A percentile compares a stretch with the other conserved stretches of the same genome.
Evolutionary conservation across 179 eudicot species (phyloP).

Genomic region (Spergularia azorica): DNA sequence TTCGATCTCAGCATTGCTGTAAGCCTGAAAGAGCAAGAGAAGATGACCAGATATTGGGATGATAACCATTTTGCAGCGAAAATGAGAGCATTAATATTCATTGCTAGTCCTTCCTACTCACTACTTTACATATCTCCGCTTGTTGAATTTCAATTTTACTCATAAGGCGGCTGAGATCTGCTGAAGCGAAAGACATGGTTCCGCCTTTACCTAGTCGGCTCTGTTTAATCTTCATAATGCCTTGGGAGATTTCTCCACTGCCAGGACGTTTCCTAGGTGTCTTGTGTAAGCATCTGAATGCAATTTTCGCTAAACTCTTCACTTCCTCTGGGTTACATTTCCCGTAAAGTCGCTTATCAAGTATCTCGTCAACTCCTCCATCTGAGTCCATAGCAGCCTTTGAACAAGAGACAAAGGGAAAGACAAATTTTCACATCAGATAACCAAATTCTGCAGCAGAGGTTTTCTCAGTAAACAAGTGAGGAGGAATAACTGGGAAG

Average conservation of each 20-base stretch:
- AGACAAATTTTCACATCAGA: not conserved
- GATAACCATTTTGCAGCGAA: not conserved
- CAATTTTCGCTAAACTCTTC: constrained; percentile 66
- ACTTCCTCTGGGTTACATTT: constrained; percentile 61
- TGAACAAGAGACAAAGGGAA: not conserved
- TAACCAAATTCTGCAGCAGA: not conserved
- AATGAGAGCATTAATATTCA: not conserved
- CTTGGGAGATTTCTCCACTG: constrained; percentile 73
- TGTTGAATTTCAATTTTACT: constrained; percentile 73
- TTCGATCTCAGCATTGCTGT: not conserved
- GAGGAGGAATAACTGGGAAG: not conserved
- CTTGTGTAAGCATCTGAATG: constrained; percentile 74
- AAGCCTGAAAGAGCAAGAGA: not conserved
- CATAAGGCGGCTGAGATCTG: constrained; percentile 50
- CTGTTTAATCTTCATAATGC: constrained; percentile 65
- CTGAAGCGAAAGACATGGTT: constrained; percentile 61
- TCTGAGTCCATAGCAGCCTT: constrained; percentile 89
- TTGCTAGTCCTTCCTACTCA: constrained; percentile 43
- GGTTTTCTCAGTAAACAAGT: not conserved
- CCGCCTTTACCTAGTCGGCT: constrained; percentile 50
- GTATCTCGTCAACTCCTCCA: constrained; percentile 92
- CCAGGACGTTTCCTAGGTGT: constrained; percentile 80
- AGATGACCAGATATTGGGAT: not conserved
- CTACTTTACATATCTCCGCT: constrained; percentile 56
- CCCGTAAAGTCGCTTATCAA: constrained; percentile 67